Evolutionary conservation across 495 filamentous ascomycete genomes (phyloP).

Genomic region (Hypoxylon subgilvum): DNA sequence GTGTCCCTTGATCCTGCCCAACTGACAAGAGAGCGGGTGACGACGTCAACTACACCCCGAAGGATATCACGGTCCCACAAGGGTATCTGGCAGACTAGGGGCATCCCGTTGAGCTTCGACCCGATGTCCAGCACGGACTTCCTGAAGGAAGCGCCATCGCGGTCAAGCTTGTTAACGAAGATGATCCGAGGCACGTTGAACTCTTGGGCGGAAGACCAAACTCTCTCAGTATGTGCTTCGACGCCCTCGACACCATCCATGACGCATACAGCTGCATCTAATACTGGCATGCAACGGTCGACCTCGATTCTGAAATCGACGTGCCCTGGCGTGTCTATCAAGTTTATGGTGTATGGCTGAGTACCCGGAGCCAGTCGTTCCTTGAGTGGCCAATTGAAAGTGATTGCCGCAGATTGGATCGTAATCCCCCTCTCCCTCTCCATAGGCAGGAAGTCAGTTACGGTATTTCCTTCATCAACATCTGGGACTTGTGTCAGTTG

Average conservation of each 20-base stretch:
- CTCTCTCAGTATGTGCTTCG: conserved; percentile 96
- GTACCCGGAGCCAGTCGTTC: conserved; percentile 42
- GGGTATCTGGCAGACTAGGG: conserved; percentile 91
- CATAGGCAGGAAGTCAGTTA: conserved; percentile 96
- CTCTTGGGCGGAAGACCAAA: conserved; percentile 87
- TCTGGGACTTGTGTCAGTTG: conserved; percentile 57
- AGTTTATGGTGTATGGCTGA: conserved; percentile 69
- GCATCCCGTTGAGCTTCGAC: conserved; percentile 77
- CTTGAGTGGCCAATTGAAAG: conserved; percentile 77
- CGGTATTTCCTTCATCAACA: conserved; percentile 95
- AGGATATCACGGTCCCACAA: conserved; percentile 86
- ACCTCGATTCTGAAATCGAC: conserved; percentile 99
- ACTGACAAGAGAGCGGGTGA: conserved; percentile 56
- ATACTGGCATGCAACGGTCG: conserved; percentile 85
- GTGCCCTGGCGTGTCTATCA: conserved; percentile 97
- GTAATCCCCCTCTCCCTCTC: conserved; percentile 95
- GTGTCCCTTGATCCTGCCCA: conserved; percentile 39
- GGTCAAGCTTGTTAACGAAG: conserved; percentile 95
- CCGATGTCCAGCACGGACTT: conserved; percentile 85
- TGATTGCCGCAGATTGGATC: conserved; percentile 96
- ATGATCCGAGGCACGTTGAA: conserved; percentile 86
- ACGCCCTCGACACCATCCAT: conserved; percentile 96
- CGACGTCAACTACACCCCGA: conserved; percentile 80
- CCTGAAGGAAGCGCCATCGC: conserved; percentile 89
- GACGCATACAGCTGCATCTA: conserved; percentile 95